phyloP scores from a whole-genome alignment of 768 basidiomycete species.

The Suillus placidus region DNA sequence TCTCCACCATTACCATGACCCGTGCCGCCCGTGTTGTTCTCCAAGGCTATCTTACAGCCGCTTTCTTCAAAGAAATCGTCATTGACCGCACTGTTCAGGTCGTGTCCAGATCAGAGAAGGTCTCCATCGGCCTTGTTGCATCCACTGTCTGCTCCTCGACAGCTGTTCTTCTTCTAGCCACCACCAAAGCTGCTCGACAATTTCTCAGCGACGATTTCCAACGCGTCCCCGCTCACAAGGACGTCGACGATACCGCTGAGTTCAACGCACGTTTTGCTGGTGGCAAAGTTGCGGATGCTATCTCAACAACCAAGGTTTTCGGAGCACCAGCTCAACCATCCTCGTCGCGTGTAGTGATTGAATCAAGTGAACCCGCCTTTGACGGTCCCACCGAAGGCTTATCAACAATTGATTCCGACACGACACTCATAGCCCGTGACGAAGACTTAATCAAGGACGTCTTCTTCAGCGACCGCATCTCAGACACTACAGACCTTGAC shows the following conservation, averaged over 20 bases:
- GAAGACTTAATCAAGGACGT: neutral
- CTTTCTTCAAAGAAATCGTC: neutral
- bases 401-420: neutral
- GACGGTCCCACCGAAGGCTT: neutral
- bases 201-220: neutral
- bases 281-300: neutral
- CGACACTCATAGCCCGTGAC: neutral
- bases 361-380: neutral
- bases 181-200: neutral
- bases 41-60: constrained; percentile 2
- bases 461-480: neutral
- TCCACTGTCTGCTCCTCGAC: constrained; percentile 1
- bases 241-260: neutral
- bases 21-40: neutral
- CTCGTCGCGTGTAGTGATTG: neutral
- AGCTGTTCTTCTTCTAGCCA: neutral
- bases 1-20: neutral
- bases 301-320: neutral
- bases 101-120: neutral
- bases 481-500: neutral
- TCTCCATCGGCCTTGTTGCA: neutral
- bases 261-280: neutral
- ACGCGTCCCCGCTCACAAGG: neutral
- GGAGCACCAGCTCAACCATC: neutral
- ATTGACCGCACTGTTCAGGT: neutral